Percentiles rank a stretch among this genome's conserved stretches.
These are phyloP conservation scores for Fremontodendron californicum DNA, from an alignment of 345 rosid genomes.

Conservation along the genomic window DNA sequence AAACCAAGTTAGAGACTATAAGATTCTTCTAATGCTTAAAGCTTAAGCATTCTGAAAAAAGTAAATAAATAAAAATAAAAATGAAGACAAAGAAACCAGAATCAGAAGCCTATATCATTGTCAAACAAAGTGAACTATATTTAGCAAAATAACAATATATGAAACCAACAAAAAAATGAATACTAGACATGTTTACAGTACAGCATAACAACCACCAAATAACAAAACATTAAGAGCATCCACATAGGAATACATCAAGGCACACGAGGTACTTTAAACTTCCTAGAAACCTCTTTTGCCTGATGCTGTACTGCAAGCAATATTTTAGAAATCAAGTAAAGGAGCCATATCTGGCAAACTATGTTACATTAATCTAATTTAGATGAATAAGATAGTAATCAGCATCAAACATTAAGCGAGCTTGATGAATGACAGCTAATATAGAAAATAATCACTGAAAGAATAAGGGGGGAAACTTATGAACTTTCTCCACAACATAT, in stretches of 20 bases:
- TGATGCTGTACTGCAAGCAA: background rate
- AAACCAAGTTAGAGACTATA: background rate
- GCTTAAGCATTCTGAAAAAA: background rate
- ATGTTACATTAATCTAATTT: background rate
- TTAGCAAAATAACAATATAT: background rate
- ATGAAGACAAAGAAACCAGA: background rate
- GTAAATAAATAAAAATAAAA: background rate
- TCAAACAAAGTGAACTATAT: background rate
- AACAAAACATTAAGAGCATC: background rate
- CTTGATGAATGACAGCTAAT: background rate
- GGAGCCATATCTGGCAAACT: background rate
- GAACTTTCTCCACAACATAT: background rate
- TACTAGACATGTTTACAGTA: background rate
- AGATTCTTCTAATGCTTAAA: background rate
- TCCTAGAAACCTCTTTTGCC: background rate
- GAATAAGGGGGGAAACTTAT: background rate
- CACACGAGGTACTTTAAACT: background rate
- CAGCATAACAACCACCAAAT: background rate
- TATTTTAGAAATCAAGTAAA: background rate
- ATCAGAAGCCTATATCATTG: background rate
- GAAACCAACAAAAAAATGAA: background rate
- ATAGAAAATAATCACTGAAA: background rate
- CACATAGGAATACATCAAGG: background rate
- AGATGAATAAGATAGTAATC: background rate
- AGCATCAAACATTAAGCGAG: background rate